These are phyloP conservation scores for Angomonas ambiguus DNA, from an alignment of 208 protist genomes.

Conservation along the genomic window DNA sequence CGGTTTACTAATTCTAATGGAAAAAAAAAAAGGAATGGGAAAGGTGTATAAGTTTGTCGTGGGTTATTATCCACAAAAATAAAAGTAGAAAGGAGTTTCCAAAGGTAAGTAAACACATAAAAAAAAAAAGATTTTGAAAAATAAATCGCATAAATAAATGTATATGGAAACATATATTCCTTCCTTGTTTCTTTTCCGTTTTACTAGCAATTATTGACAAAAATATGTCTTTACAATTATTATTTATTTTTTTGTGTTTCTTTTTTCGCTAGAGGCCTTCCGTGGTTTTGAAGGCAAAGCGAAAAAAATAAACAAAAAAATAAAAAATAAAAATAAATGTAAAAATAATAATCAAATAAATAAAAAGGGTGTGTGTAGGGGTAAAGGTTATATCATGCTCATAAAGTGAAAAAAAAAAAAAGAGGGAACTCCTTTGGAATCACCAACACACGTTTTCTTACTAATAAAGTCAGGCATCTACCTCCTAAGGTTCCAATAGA, in stretches of 20 bases:
- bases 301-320: conserved; percentile 2
- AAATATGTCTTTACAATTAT: no score
- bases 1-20: not conserved
- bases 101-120: no score
- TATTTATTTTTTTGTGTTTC: no score
- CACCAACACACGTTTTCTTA: not conserved
- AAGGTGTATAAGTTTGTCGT: not conserved
- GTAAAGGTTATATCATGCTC: no score
- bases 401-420: conserved; percentile 1
- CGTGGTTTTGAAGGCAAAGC: no score
- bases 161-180: no score
- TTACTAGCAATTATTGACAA: no score
- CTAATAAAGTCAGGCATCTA: conserved; percentile 24
- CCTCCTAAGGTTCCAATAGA: conserved; percentile 46
- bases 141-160: not conserved
- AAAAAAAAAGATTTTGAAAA: conserved; percentile 2
- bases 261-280: no score
- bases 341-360: not conserved
- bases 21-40: conserved; percentile 6
- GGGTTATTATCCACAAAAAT: not conserved
- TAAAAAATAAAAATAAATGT: not conserved
- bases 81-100: no score
- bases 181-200: no score
- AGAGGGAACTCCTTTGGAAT: not conserved
- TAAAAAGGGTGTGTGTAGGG: no score